Percentiles rank a stretch among this genome's conserved stretches.
Conservation (phyloP, 768 basidiomycete species). For the Psilocybe cyanescens region DNA sequence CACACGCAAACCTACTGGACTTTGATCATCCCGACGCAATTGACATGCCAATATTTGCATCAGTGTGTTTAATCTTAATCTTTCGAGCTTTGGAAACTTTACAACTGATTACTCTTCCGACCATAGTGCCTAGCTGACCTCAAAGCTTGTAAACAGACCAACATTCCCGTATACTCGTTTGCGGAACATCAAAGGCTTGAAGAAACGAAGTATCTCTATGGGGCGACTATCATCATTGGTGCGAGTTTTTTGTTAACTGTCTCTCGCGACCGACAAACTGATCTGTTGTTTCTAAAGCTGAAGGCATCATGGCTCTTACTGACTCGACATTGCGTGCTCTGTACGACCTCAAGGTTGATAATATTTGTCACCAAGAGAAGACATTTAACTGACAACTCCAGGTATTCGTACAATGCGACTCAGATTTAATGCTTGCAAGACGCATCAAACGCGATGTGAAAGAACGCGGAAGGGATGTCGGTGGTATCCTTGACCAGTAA, state of each 20-base stretch:
- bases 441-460: slow-evolving; percentile 86
- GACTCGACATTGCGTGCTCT: slow-evolving; percentile 78
- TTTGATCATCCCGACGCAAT: slow-evolving; percentile 94
- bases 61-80: slow-evolving; percentile 49
- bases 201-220: slow-evolving; percentile 89
- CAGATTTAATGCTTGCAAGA: slow-evolving; percentile 96
- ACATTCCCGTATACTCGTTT: slow-evolving; percentile 97
- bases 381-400: slow-evolving; percentile 25
- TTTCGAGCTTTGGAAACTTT: too few relatives aligned
- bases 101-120: background rate
- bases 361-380: background rate
- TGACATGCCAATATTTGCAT: slow-evolving; percentile 85
- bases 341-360: slow-evolving; percentile 85
- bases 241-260: background rate
- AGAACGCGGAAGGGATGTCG: slow-evolving; percentile 85
- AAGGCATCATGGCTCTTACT: slow-evolving; percentile 91
- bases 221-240: slow-evolving; percentile 91
- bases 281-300: slow-evolving; percentile 47
- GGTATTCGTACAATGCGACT: slow-evolving; percentile 93
- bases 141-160: slow-evolving; percentile 80
- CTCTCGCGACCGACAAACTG: background rate
- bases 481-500: slow-evolving; percentile 89
- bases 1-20: slow-evolving; percentile 79
- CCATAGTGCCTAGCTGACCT: slow-evolving; percentile 82
- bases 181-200: slow-evolving; percentile 80